Conservation (phyloP, 1,284 basidiomycete species). For the Cutaneotrichosporon dermatis region DNA sequence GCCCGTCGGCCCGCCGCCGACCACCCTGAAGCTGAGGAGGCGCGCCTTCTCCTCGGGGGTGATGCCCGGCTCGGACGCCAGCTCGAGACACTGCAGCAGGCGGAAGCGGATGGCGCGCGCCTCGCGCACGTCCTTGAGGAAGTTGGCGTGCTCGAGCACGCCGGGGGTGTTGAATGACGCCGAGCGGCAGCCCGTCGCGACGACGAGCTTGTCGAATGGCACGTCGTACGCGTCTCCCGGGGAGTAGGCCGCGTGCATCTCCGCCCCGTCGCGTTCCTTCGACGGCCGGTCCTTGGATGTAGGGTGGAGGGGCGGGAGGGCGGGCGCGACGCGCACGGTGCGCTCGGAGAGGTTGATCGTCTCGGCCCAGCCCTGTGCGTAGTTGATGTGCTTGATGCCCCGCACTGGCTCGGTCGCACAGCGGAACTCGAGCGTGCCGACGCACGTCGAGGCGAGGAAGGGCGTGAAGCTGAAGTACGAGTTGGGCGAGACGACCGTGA, state of each 20-base stretch:
- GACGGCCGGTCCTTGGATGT: conserved; percentile 10
- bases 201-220: conserved; percentile 73
- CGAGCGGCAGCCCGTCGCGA: conserved; percentile 77
- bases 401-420: conserved; percentile 74
- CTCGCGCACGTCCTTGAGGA: conserved; percentile 76
- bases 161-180: conserved; percentile 60
- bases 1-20: conserved; percentile 60
- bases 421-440: conserved; percentile 76
- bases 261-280: conserved; percentile 5
- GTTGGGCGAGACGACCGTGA: conserved; percentile 66
- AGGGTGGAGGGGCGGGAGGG: conserved; percentile 25
- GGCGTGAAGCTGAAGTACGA: conserved; percentile 82
- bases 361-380: conserved; percentile 50
- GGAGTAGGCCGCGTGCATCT: conserved; percentile 46
- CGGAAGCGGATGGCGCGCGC: conserved; percentile 71
- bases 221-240: conserved; percentile 52
- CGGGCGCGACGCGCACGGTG: conserved; percentile 50
- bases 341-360: conserved; percentile 60
- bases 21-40: conserved; percentile 72
- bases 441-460: conserved; percentile 67
- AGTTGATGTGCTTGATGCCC: conserved; percentile 32
- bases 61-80: conserved; percentile 66
- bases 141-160: conserved; percentile 72
- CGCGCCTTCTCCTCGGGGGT: conserved; percentile 63
- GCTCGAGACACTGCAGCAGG: conserved; percentile 74